phyloP scores from a whole-genome alignment of 192 early-diverging fungal species.

The Globomyces pollinis-pini region DNA sequence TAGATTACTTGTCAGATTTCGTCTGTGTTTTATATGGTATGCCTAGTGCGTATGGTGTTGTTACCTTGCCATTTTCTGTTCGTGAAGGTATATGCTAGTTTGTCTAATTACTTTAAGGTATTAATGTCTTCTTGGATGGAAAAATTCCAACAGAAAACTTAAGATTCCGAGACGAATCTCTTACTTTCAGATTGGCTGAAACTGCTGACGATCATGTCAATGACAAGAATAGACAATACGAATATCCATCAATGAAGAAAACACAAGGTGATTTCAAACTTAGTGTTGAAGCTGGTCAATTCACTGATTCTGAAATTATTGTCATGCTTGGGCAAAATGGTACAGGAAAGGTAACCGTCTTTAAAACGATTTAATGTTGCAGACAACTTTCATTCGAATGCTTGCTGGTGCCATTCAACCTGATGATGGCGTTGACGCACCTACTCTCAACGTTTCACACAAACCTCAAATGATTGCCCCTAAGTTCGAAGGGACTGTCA shows the following conservation, averaged over 20 bases:
- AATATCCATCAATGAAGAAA: conserved; percentile 87
- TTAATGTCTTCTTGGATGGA: conserved; percentile 97
- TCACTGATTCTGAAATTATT: conserved; percentile 95
- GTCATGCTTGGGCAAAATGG: conserved; percentile 99
- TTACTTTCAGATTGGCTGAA: conserved; percentile 90
- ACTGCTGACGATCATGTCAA: conserved; percentile 67
- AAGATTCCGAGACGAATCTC: conserved; percentile 93
- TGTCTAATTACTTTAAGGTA: too few relatives aligned
- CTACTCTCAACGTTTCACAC: conserved; percentile 83
- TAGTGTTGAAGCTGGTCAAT: conserved; percentile 67
- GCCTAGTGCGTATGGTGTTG: conserved; percentile 93
- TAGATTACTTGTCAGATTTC: conserved; percentile 97
- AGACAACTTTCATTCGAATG: conserved; percentile 93
- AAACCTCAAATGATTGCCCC: conserved; percentile 99
- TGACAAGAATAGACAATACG: conserved; percentile 65
- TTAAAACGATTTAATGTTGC: too few relatives aligned
- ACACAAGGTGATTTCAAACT: conserved; percentile 77
- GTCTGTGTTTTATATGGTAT: conserved; percentile 97
- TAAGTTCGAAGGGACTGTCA: conserved; percentile 87
- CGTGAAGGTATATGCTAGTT: too few relatives aligned
- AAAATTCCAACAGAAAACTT: conserved; percentile 97
- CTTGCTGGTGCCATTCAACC: conserved; percentile 76
- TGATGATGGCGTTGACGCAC: conserved; percentile 70
- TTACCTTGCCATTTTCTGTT: conserved; percentile 92
- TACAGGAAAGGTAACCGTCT: conserved; percentile 62